phyloP scores from a whole-genome alignment of 352 stramenopile genomes.

The Globisporangium camurandrum region DNA sequence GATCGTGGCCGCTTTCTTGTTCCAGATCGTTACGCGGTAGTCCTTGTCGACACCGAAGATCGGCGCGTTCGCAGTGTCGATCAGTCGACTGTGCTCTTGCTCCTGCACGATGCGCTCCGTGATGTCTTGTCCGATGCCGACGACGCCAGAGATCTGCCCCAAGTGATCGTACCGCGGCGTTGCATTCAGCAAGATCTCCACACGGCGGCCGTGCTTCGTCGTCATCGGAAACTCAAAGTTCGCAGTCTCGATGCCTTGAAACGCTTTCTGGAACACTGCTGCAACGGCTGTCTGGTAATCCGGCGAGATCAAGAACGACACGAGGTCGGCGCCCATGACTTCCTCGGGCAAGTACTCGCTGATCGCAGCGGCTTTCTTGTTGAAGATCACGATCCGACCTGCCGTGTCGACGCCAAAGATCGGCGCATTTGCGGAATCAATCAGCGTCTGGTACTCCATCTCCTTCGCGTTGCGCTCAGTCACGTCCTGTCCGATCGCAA shows the following conservation, averaged over 20 bases:
- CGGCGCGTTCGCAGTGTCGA: conserved; percentile 77
- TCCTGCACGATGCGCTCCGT: conserved; percentile 74
- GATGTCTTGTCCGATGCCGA: conserved; percentile 82
- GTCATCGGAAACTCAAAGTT: conserved; percentile 82
- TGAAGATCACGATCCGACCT: conserved; percentile 75
- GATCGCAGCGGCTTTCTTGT: conserved; percentile 85
- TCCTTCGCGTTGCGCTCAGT: conserved; percentile 55
- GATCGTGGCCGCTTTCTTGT: conserved; percentile 85
- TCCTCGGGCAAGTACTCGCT: conserved; percentile 86
- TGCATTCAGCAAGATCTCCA: conserved; percentile 77
- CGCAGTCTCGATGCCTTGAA: conserved; percentile 55
- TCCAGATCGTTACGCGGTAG: conserved; percentile 88
- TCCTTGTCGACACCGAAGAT: conserved; percentile 82
- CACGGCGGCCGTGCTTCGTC: conserved; percentile 64
- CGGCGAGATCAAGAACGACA: conserved; percentile 71
- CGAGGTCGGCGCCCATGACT: conserved; percentile 76
- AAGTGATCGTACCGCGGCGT: conserved; percentile 56
- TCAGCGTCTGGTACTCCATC: conserved; percentile 61
- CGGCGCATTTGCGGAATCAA: conserved; percentile 71
- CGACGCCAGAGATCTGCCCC: conserved; percentile 57
- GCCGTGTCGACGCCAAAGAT: conserved; percentile 69
- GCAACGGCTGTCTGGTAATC: conserved; percentile 58
- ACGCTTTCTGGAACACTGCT: conserved; percentile 59
- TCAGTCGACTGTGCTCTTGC: conserved; percentile 72
- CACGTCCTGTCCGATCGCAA: conserved; percentile 67